Percentiles rank a stretch among this genome's conserved stretches.
Conservation (phyloP, 1,139 yeast genomes). For the Nakaseomyces kungkrabaensis region DNA sequence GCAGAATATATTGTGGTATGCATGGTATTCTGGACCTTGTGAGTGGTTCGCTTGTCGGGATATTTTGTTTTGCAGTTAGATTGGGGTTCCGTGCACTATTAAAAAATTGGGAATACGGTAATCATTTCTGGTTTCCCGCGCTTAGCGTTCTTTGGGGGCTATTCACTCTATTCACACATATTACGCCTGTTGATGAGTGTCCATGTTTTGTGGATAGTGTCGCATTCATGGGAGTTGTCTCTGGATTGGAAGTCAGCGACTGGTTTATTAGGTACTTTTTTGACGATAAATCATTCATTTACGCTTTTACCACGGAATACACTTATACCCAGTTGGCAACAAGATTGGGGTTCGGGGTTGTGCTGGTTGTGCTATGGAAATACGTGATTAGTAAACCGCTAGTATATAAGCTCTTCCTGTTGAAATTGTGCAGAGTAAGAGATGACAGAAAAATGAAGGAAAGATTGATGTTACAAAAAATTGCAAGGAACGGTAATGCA, state of each 20-base stretch:
- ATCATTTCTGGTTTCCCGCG: constrained; percentile 32
- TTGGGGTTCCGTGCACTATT: constrained; percentile 13
- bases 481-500: constrained; percentile 9
- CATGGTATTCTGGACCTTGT: constrained; percentile 79
- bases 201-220: constrained; percentile 96
- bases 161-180: constrained; percentile 54
- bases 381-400: constrained; percentile 21
- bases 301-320: constrained; percentile 1
- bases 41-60: constrained; percentile 60
- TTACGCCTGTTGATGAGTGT: constrained; percentile 85
- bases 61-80: constrained; percentile 37
- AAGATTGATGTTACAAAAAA: not conserved
- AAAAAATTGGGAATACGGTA: constrained; percentile 18
- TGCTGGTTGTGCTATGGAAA: constrained; percentile 25
- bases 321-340: constrained; percentile 7
- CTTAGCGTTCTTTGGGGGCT: constrained; percentile 37
- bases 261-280: constrained; percentile 17
- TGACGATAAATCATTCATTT: not conserved
- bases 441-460: constrained; percentile 19
- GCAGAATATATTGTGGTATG: constrained; percentile 94
- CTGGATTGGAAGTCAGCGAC: constrained; percentile 42
- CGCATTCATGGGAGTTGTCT: constrained; percentile 81
- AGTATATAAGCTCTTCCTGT: constrained; percentile 13
- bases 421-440: constrained; percentile 12
- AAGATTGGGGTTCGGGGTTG: constrained; percentile 20